Percentiles rank a stretch among this genome's conserved stretches.
Evolutionary conservation across 306 rosid species (phyloP).

Genomic region (Begonia masoniana): DNA sequence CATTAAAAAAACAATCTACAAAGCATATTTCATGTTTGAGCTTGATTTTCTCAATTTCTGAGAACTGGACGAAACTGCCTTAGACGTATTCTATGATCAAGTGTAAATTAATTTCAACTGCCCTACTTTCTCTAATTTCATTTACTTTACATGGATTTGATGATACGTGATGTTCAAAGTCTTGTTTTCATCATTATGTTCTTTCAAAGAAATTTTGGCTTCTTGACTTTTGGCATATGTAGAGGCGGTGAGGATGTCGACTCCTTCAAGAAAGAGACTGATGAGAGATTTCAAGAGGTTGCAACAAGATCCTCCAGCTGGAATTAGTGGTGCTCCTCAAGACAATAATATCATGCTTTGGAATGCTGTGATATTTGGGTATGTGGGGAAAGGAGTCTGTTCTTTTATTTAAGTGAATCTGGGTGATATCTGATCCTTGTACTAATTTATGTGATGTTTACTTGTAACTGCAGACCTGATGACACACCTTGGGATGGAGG

Average conservation of each 20-base stretch:
- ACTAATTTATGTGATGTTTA: conserved; percentile 1
- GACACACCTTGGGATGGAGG: conserved; percentile 99
- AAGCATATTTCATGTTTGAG: too few relatives aligned
- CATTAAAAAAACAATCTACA: too few relatives aligned
- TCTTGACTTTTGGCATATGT: conserved; percentile 7
- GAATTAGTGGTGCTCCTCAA: conserved; percentile 94
- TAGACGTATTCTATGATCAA: too few relatives aligned
- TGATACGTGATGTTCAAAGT: too few relatives aligned
- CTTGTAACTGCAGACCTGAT: conserved; percentile 54
- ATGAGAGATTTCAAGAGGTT: conserved; percentile 94
- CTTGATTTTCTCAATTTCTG: too few relatives aligned
- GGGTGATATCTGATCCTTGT: neutral
- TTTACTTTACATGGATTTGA: too few relatives aligned
- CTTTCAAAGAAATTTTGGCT: neutral
- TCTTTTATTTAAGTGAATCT: neutral
- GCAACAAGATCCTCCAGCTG: conserved; percentile 93
- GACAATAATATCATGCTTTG: conserved; percentile 93
- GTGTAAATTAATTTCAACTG: too few relatives aligned
- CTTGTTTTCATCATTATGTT: neutral
- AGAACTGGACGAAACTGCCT: too few relatives aligned
- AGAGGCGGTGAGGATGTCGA: conserved; percentile 76
- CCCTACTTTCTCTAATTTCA: too few relatives aligned
- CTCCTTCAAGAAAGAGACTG: conserved; percentile 85
- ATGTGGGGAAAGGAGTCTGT: conserved; percentile 15
- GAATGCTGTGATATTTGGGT: conserved; percentile 99